These are phyloP conservation scores for Ophiostoma tasmaniense DNA, from an alignment of 2,329 filamentous ascomycete species.

Conservation along the genomic window DNA sequence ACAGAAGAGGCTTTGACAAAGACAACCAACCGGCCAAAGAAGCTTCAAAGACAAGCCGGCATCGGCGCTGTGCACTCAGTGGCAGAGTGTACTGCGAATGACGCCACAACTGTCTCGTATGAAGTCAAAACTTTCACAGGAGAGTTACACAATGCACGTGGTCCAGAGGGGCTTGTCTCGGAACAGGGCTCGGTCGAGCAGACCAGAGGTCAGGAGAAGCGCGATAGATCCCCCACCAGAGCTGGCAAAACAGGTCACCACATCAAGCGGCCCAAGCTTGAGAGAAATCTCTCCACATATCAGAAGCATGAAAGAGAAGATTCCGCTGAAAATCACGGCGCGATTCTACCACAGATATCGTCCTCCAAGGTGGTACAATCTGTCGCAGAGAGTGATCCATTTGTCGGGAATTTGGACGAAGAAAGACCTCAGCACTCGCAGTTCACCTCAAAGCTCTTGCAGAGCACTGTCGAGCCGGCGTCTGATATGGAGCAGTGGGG, in stretches of 20 bases:
- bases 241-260: too few relatives aligned
- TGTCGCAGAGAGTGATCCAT: conserved; percentile 13
- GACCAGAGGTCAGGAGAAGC: background rate
- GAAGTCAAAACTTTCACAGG: background rate
- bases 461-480: background rate
- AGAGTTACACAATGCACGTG: background rate
- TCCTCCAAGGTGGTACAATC: background rate
- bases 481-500: background rate
- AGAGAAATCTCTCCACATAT: background rate
- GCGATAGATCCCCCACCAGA: background rate
- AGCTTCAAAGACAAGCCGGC: background rate
- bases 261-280: background rate
- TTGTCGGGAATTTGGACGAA: background rate
- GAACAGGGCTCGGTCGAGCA: background rate
- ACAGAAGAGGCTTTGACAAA: background rate
- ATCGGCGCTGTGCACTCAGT: background rate
- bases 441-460: conserved; percentile 17
- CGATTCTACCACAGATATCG: background rate
- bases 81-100: too few relatives aligned
- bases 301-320: background rate
- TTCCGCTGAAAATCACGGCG: background rate
- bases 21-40: background rate
- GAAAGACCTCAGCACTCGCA: background rate
- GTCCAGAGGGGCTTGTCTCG: background rate
- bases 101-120: background rate